These are phyloP conservation scores for Niveomyces coronatus DNA, from an alignment of 2,329 filamentous ascomycete genomes.

Conservation along the genomic window DNA sequence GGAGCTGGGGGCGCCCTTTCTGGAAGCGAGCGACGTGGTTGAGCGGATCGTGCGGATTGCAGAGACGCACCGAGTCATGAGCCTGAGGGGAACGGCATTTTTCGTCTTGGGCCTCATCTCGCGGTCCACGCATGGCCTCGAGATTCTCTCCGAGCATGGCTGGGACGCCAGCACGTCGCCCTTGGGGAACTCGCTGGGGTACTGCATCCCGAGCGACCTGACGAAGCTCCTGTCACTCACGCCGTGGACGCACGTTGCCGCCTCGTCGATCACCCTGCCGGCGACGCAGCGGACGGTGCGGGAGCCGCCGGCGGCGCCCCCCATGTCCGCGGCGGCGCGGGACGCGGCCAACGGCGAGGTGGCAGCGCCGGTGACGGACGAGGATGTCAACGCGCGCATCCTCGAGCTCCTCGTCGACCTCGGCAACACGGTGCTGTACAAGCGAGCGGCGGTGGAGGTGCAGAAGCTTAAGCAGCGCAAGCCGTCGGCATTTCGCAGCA, in stretches of 20 bases:
- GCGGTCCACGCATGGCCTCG: constrained; percentile 79
- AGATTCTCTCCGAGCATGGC: constrained; percentile 78
- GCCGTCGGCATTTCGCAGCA: constrained; percentile 63
- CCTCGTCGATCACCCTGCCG: constrained; percentile 36
- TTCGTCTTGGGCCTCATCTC: constrained; percentile 92
- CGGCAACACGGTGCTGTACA: constrained; percentile 86
- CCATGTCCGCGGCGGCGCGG: constrained; percentile 31
- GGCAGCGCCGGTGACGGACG: constrained; percentile 42
- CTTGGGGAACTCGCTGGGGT: constrained; percentile 72
- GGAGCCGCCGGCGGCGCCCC: constrained; percentile 31
- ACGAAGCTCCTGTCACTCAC: constrained; percentile 65
- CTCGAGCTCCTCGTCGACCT: constrained; percentile 78
- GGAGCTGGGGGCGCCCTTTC: constrained; percentile 89
- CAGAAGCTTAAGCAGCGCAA: constrained; percentile 69
- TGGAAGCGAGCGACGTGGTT: constrained; percentile 84
- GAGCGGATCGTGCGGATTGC: constrained; percentile 81
- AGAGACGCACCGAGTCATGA: constrained; percentile 80
- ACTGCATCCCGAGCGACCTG: constrained; percentile 75
- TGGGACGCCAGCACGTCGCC: constrained; percentile 89
- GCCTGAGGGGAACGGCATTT: constrained; percentile 87
- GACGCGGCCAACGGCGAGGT: constrained; percentile 33
- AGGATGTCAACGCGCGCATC: constrained; percentile 65
- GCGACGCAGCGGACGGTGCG: constrained; percentile 42
- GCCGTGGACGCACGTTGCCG: constrained; percentile 45
- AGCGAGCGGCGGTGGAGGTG: constrained; percentile 74